Base-by-base conservation (phyloP, 495 filamentous ascomycete genomes). In the Beverwykella pulmonaria region DNA sequence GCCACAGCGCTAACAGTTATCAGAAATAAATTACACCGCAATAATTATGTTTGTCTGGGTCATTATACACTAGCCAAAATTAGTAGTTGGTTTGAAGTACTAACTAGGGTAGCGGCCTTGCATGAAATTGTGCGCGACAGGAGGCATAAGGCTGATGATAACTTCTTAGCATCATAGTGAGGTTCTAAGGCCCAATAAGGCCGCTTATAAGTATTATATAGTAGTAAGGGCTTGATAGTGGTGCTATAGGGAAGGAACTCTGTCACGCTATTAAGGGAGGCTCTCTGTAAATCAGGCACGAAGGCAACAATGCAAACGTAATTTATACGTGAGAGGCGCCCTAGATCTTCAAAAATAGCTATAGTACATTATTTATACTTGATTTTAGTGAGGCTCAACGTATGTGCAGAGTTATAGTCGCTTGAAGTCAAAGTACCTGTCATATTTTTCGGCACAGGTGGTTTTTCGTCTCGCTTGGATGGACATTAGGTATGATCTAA, bases 141-240 rank as follows among this genome's bases (percentile, higher is more conserved):
- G 32, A 61, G 71, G 50, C 65, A 66, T 61, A 74, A 59, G 32
- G 60, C 34, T 61, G 23, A 69, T 69, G 59, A 69, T 71, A 49
- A 71, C 55, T 71, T 61, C 46, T 48, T 48, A 61, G 32, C 36
- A 65, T 70, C n/a, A 34, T 53, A 65, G 26, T 39, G 39, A 69
- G 53, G 41, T 41, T 69, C 55, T 71, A 32, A 65, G 39, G 65
- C 53, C 53, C 49, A 48, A 71, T 60, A 69, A 60, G 47, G 53
- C 48, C 39, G 25, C 65, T 25, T 69, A 64, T 60, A 49, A 50
- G 47, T 72, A 64, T 74, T 64, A 68, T 52, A 61, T 58, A 65
- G 53, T 52, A 68, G 50, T 48, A 48, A 48, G 46, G 17, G 17
- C 46, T 48, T 48, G 22, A 48, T 48, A 48, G 46, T 48, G 46